Base-by-base conservation (phyloP, 208 protist species). In the Trypanosoma lewisi region DNA sequence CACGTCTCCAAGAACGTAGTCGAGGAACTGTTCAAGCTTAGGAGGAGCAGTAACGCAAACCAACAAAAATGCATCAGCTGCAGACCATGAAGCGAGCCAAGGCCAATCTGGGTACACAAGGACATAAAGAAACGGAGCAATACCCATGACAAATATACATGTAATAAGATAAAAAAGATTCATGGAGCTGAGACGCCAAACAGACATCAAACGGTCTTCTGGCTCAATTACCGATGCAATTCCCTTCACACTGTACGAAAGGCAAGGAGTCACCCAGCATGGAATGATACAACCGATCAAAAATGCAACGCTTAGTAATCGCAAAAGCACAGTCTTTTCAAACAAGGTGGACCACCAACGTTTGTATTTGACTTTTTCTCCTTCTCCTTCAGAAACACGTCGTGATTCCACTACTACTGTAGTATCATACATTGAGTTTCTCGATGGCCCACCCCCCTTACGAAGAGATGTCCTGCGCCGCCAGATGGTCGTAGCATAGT, bases 51-150 rank as follows among this genome's bases (percentile, higher is more conserved):
- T 79, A 31, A 97, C 44, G 44, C 96, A 87, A 27, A 80, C 84
- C 1, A 98, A 37, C 14, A 97, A 48, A 50, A 98, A 81, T 4
- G 93, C 96, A 53, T 98, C 93, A 1, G 83, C 71, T 0, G 81
- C 84, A n/a, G 79, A 87, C 96, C 97, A 98, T 31, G 97, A 93
- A n/a, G 91, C 79, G 3, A 96, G 30, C 27, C 87, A 76, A 11
- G 37, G 14, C 23, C 16, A 55, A 0, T 50, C 25, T 0, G 57
- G 64, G 41, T 69, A 78, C 6, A 73, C 25, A 11, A 70, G 12
- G 17, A 61, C 50, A 34, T 78, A 85, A 2, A 86, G 14, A 42
- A 63, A 61, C 11, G 87, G 87, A 0, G 72, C 68, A 7, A 87
- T 19, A 2, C 82, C 41, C 2, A 89, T 56, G 0, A 80, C 86